phyloP scores from a whole-genome alignment of 495 filamentous ascomycete species.

The Lichenothelia convexa region DNA sequence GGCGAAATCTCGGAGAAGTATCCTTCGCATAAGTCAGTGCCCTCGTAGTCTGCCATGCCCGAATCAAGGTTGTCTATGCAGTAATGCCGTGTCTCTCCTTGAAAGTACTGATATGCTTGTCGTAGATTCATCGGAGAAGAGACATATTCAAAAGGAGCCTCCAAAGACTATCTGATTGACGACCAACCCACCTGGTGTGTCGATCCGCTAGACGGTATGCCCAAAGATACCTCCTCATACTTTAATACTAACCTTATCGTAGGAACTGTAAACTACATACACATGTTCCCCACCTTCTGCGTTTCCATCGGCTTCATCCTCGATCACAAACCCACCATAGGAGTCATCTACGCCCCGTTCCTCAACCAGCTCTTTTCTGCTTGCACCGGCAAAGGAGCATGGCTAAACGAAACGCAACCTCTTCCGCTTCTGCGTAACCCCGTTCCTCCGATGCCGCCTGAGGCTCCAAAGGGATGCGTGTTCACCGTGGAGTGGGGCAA shows the following conservation, averaged over 20 bases:
- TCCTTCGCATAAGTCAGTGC: conserved; percentile 39
- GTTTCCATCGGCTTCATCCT: conserved; percentile 46
- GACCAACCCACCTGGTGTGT: conserved; percentile 48
- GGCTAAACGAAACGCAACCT: conserved; percentile 40
- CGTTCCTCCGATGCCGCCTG: conserved; percentile 38
- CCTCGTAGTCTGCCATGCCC: too few relatives aligned
- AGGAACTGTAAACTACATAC: conserved; percentile 54
- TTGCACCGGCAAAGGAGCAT: conserved; percentile 40
- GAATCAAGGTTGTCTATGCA: not conserved
- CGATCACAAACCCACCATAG: conserved; percentile 35
- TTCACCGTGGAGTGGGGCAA: conserved; percentile 60
- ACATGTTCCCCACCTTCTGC: conserved; percentile 58
- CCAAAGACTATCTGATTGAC: conserved; percentile 42
- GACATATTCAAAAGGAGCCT: conserved; percentile 39
- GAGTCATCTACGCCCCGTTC: conserved; percentile 48
- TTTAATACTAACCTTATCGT: not conserved
- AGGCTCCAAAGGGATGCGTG: conserved; percentile 45
- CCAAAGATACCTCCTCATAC: not conserved
- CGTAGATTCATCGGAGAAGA: conserved; percentile 54
- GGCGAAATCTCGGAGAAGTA: conserved; percentile 34
- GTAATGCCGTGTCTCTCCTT: too few relatives aligned
- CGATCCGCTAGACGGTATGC: conserved; percentile 41
- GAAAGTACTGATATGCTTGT: conserved; percentile 1
- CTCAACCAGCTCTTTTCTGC: conserved; percentile 45
- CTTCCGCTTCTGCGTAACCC: conserved; percentile 40